Conservation (phyloP, 2,329 filamentous ascomycete species). For the Verticillium alfalfae region DNA sequence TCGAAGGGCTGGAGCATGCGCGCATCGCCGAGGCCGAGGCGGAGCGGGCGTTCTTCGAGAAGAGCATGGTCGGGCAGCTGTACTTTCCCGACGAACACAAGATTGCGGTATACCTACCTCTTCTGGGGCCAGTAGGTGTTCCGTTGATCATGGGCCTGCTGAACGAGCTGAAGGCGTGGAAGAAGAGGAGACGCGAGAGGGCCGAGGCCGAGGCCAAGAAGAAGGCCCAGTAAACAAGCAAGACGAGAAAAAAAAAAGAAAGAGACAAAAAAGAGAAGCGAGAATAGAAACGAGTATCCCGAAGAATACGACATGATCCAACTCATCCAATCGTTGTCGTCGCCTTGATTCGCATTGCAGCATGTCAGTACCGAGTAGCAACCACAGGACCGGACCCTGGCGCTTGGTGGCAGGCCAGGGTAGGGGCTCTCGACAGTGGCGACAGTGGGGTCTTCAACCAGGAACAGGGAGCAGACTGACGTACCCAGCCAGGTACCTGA, state of each 20-base stretch:
- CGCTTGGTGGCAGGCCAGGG: too few relatives aligned
- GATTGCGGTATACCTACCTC: constrained; percentile 87
- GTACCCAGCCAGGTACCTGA: background rate
- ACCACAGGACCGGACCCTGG: too few relatives aligned
- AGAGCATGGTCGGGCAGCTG: constrained; percentile 97
- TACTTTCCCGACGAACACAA: constrained; percentile 99
- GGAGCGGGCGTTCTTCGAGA: constrained; percentile 94
- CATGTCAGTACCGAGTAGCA: background rate
- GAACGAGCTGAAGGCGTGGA: constrained; percentile 70
- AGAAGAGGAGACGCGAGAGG: constrained; percentile 39
- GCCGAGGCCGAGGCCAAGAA: constrained; percentile 27
- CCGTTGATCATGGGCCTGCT: constrained; percentile 78
- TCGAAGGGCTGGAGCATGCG: constrained; percentile 71
- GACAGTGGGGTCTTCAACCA: background rate
- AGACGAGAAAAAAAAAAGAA: background rate
- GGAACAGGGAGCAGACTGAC: background rate
- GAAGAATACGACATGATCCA: background rate
- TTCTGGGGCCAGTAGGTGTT: constrained; percentile 86
- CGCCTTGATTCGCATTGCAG: background rate
- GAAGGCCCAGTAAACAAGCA: constrained; percentile 16
- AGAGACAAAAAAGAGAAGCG: background rate
- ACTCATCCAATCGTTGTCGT: background rate
- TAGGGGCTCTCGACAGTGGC: too few relatives aligned
- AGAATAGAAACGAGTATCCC: background rate
- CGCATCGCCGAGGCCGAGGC: constrained; percentile 82